Conservation (phyloP, 2,329 filamentous ascomycete genomes). For the Xenoacremonium recifei region DNA sequence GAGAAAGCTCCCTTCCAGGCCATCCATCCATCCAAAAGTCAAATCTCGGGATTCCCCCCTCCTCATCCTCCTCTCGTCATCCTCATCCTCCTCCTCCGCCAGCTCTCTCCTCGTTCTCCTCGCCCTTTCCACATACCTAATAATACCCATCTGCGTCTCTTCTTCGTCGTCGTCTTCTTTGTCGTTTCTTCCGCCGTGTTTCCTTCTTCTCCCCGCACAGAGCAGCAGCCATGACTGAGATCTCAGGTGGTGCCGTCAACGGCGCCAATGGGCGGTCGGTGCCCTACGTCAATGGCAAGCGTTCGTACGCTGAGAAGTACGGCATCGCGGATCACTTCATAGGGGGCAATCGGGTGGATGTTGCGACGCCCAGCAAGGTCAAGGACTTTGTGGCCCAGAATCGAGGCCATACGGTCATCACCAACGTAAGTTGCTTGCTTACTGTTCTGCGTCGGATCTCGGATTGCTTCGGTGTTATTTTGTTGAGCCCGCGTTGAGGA, state of each 20-base stretch:
- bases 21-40: slow-evolving; percentile 13
- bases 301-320: slow-evolving; percentile 76
- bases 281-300: slow-evolving; percentile 54
- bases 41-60: slow-evolving; percentile 1
- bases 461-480: not conserved
- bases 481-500: not conserved
- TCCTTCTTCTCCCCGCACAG: slow-evolving; percentile 24
- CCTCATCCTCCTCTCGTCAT: slow-evolving; percentile 9
- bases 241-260: slow-evolving; percentile 37
- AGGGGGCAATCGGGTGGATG: slow-evolving; percentile 83
- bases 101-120: too few relatives aligned
- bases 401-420: slow-evolving; percentile 97
- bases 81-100: slow-evolving; percentile 8
- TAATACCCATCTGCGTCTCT: too few relatives aligned
- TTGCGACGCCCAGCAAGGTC: slow-evolving; percentile 79
- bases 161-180: too few relatives aligned
- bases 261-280: slow-evolving; percentile 48
- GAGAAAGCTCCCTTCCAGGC: slow-evolving; percentile 15
- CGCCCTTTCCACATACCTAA: too few relatives aligned
- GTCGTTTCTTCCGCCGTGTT: too few relatives aligned
- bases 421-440: slow-evolving; percentile 67
- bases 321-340: slow-evolving; percentile 92
- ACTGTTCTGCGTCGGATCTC: not conserved
- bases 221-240: slow-evolving; percentile 47
- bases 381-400: slow-evolving; percentile 93